phyloP scores from a whole-genome alignment of 106 monocot species.

The Apostasia shenzhenica region DNA sequence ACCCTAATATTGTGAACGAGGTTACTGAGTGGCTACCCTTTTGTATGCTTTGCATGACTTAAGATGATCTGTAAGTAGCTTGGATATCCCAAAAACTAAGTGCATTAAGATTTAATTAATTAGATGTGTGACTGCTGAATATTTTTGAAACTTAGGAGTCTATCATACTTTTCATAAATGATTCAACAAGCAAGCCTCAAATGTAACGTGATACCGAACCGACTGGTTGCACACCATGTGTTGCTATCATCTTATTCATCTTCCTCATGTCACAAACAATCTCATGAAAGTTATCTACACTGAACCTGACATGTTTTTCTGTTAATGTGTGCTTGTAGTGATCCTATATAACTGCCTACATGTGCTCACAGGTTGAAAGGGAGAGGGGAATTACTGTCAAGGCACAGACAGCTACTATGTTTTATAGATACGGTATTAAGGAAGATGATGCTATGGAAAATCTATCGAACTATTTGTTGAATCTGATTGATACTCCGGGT shows the following conservation, averaged over 20 bases:
- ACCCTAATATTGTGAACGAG: no score
- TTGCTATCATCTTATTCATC: background rate
- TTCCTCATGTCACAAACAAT: background rate
- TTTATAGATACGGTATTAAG: conserved; percentile 44
- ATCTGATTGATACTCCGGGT: conserved; percentile 95
- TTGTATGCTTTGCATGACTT: no score
- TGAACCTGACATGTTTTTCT: background rate
- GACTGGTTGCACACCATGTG: no score
- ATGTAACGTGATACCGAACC: no score
- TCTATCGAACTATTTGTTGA: conserved; percentile 49
- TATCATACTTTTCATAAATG: no score
- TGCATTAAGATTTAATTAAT: no score
- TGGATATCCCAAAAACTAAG: no score
- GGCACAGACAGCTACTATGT: conserved; percentile 98
- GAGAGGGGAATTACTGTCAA: conserved; percentile 98
- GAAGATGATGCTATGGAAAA: conserved; percentile 5
- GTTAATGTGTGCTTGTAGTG: background rate
- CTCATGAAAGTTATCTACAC: background rate
- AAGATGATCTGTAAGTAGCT: no score
- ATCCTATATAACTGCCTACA: background rate
- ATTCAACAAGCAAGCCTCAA: no score
- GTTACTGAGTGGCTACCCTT: no score
- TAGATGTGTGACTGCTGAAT: no score
- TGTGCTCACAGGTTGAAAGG: conserved; percentile 73
- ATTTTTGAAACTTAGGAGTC: no score